Conservation (phyloP, 805 yeast genomes). For the Candida incommunis region DNA sequence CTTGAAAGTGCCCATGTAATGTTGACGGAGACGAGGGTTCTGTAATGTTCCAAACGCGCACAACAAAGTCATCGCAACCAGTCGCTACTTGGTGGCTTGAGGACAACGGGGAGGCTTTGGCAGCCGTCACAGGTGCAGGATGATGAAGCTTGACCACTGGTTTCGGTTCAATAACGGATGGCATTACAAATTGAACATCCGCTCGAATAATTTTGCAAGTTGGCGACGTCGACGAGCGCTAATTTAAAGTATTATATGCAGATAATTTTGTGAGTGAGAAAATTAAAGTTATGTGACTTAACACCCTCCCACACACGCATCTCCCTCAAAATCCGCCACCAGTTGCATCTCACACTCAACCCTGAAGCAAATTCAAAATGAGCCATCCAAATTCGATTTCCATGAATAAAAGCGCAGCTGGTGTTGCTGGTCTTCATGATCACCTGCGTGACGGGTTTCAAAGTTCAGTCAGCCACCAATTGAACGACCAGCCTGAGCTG, state of each 20-base stretch:
- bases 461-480: slow-evolving; percentile 14
- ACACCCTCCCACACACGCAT: too few relatives aligned
- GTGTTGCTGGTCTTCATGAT: background rate
- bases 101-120: slow-evolving; percentile 52
- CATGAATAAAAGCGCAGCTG: background rate
- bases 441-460: background rate
- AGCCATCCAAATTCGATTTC: background rate
- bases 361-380: background rate
- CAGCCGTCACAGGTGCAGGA: slow-evolving; percentile 25
- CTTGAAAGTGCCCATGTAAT: slow-evolving; percentile 45
- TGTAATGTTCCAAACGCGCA: slow-evolving; percentile 45
- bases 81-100: slow-evolving; percentile 33
- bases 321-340: slow-evolving; percentile 6
- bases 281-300: too few relatives aligned
- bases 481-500: slow-evolving; percentile 52
- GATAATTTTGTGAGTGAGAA: too few relatives aligned
- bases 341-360: too few relatives aligned
- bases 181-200: background rate
- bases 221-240: too few relatives aligned
- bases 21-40: slow-evolving; percentile 23
- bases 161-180: background rate
- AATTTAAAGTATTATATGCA: too few relatives aligned
- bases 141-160: background rate
- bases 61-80: slow-evolving; percentile 37
- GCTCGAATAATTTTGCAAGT: too few relatives aligned